phyloP scores from a whole-genome alignment of 805 yeast species.

The Candida berthetii region DNA sequence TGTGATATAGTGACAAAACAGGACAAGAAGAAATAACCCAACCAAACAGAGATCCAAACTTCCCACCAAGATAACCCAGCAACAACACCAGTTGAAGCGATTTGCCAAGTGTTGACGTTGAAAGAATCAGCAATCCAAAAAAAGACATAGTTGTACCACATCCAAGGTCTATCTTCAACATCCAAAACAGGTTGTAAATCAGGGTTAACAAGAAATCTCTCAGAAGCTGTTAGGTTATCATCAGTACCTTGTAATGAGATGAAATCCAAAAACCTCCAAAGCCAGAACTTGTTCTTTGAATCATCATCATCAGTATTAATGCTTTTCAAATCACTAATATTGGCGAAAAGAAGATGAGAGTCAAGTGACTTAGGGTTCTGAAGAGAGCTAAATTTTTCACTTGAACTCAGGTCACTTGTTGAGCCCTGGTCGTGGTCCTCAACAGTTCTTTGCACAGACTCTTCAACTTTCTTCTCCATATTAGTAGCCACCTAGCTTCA shows the following conservation, averaged over 20 bases:
- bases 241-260: conserved; percentile 2
- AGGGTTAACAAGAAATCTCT: conserved; percentile 63
- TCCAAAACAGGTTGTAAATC: conserved; percentile 76
- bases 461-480: too few relatives aligned
- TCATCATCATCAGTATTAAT: too few relatives aligned
- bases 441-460: too few relatives aligned
- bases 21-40: conserved; percentile 72
- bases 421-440: too few relatives aligned
- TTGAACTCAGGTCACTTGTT: too few relatives aligned
- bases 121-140: conserved; percentile 90
- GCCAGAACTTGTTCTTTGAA: conserved; percentile 25
- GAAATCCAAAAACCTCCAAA: neutral
- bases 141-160: conserved; percentile 72
- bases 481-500: too few relatives aligned
- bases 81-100: conserved; percentile 78
- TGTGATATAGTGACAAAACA: conserved; percentile 65
- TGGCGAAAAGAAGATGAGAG: too few relatives aligned
- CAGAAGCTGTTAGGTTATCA: conserved; percentile 42
- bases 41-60: conserved; percentile 84
- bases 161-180: conserved; percentile 70
- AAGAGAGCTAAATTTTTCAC: too few relatives aligned
- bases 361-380: too few relatives aligned
- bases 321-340: too few relatives aligned
- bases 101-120: conserved; percentile 87
- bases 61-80: conserved; percentile 88